phyloP scores from a whole-genome alignment of 2,329 filamentous ascomycete species.

The Mycocentrospora acerina region DNA sequence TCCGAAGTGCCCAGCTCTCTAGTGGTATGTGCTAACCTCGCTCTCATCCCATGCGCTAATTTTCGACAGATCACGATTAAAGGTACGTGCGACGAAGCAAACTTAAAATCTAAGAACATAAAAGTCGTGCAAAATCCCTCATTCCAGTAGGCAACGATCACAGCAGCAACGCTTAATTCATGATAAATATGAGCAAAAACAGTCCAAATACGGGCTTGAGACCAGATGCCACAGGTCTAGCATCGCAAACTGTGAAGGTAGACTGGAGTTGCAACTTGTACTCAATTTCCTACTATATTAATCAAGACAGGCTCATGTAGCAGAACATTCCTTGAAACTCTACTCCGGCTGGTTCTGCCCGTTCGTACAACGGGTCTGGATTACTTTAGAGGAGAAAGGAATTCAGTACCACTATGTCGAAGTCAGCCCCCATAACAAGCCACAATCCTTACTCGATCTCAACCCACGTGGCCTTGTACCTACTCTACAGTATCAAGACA shows the following conservation, averaged over 20 bases:
- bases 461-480: slow-evolving; percentile 78
- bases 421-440: slow-evolving; percentile 77
- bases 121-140: not conserved
- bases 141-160: not conserved
- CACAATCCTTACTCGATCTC: slow-evolving; percentile 64
- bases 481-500: slow-evolving; percentile 59
- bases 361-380: slow-evolving; percentile 69
- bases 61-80: slow-evolving; percentile 11
- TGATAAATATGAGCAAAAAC: slow-evolving; percentile 29
- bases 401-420: slow-evolving; percentile 69
- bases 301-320: slow-evolving; percentile 24
- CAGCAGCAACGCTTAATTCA: not conserved
- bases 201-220: slow-evolving; percentile 40
- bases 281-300: not conserved
- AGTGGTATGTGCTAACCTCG: slow-evolving; percentile 12
- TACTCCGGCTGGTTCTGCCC: slow-evolving; percentile 77
- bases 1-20: too few relatives aligned
- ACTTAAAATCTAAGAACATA: slow-evolving; percentile 2
- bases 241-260: slow-evolving; percentile 33
- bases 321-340: slow-evolving; percentile 59
- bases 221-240: slow-evolving; percentile 37
- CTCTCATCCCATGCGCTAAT: slow-evolving; percentile 15
- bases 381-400: slow-evolving; percentile 70
- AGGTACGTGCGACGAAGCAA: slow-evolving; percentile 2
- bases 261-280: not conserved